Conservation (phyloP, 2,329 filamentous ascomycete genomes). For the Macrophomina tecta region DNA sequence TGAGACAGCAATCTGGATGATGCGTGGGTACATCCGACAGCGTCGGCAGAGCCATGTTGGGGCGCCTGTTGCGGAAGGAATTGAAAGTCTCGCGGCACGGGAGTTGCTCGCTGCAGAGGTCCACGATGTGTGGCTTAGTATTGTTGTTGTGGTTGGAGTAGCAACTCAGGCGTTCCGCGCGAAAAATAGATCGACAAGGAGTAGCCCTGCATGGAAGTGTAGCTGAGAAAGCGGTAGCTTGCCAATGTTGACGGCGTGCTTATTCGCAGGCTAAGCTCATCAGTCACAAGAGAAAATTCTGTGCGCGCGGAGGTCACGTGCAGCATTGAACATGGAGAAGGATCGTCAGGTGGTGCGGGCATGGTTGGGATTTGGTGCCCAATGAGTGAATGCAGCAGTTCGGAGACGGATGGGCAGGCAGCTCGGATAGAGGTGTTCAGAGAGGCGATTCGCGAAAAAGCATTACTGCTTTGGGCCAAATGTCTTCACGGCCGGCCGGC, state of each 20-base stretch:
- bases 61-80: neutral
- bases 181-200: constrained; percentile 18
- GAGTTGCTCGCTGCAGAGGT: neutral
- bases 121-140: constrained; percentile 5
- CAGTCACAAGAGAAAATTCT: neutral
- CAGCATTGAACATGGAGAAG: neutral
- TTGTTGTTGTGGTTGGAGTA: constrained; percentile 3
- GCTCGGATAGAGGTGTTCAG: neutral
- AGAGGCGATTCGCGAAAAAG: neutral
- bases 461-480: neutral
- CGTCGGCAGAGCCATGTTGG: constrained; percentile 12
- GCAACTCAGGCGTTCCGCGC: constrained; percentile 14
- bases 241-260: constrained; percentile 3
- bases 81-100: neutral
- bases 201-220: neutral
- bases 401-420: neutral
- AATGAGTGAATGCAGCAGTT: neutral
- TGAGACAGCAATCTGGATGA: constrained; percentile 45
- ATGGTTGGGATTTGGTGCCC: neutral
- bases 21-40: constrained; percentile 31
- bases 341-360: neutral
- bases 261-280: neutral
- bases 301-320: neutral
- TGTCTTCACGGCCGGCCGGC: neutral
- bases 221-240: neutral